Evolutionary conservation across 2,329 filamentous ascomycete genomes (phyloP).

Genomic region (Penicillium sp.): DNA sequence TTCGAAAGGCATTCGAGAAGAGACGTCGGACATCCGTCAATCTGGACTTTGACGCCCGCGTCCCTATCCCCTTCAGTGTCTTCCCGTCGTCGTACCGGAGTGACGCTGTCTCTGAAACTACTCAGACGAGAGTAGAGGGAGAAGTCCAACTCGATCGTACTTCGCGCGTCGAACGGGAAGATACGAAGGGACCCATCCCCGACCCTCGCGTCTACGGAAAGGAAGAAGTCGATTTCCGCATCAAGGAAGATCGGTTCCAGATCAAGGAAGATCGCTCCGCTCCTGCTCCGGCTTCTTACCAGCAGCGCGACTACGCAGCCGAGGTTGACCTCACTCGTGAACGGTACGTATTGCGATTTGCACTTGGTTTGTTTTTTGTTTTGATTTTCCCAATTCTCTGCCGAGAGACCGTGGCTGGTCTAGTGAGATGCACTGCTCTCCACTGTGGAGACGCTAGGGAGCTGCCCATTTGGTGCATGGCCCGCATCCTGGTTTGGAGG

Average conservation of each 20-base stretch:
- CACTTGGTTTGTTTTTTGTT: constrained; percentile 15
- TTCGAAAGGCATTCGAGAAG: constrained; percentile 64
- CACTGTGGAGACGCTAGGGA: constrained; percentile 18
- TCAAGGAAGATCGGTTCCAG: constrained; percentile 56
- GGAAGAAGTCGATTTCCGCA: constrained; percentile 84
- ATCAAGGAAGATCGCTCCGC: constrained; percentile 51
- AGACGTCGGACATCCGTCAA: constrained; percentile 78
- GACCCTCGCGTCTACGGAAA: constrained; percentile 66
- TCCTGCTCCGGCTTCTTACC: constrained; percentile 18
- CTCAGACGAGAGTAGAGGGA: constrained; percentile 81
- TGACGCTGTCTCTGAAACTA: constrained; percentile 65
- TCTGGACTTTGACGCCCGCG: constrained; percentile 99
- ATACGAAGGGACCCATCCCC: constrained; percentile 69
- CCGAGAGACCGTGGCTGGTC: neutral
- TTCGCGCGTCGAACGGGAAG: constrained; percentile 96
- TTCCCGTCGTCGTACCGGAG: constrained; percentile 97
- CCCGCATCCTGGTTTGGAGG: constrained; percentile 19
- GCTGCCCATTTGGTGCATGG: constrained; percentile 11
- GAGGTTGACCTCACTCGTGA: constrained; percentile 53
- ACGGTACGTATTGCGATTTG: constrained; percentile 41
- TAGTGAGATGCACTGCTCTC: neutral
- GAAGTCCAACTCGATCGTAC: constrained; percentile 72
- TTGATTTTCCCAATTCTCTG: neutral
- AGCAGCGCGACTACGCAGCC: constrained; percentile 34
- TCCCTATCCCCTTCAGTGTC: constrained; percentile 99